Base-by-base conservation (phyloP, 2,329 filamentous ascomycete species). In the Trichoderma sp. region DNA sequence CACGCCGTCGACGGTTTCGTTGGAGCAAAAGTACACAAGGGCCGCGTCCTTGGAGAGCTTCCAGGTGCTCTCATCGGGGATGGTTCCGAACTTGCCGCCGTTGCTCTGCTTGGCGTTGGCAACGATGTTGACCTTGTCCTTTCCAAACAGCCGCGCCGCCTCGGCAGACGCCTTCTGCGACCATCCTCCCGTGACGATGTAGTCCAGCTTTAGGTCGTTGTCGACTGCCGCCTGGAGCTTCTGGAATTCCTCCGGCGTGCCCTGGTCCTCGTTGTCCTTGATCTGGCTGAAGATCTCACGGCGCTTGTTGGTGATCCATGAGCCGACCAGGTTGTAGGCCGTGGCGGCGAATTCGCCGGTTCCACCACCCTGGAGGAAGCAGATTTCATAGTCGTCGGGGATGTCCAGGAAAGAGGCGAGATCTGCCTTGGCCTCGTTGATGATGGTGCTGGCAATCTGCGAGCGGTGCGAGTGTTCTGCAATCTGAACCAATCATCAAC, bases 1-100 rank as follows among this genome's bases (percentile, higher is more conserved):
- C 21, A 98, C 93, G 39, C 94, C 94, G 75, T 97, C 93, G 6
- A 96, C 93, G 0, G 93, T 97, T 83, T 98, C 94, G 75, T 98
- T 98, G 79, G 94, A 91, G 79, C 95, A 97, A 79, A 89, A 94
- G 81, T 97, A 98, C 2, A 95, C 90, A 75, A 97, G 85, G 0
- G 93, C 87, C 11, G 90, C 83, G 46, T 87, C 83, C 73, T 88
- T 83, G 51, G 89, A 91, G 8, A 96, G 84, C 39, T 85, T 91
- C 93, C 93, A 97, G 24, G 86, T 86, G 71, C 86, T 87, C 79
- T 94, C 90, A 11, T 89, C 85, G 0, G 95, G 91, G 63, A 98
- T 97, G 71, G 83, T 88, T 69, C 93, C 93, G 78, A 96, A 98
- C 79, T 96, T 97, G 72, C 92, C 93, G 18, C 26, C 85, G 73